Base-by-base conservation (phyloP, 352 stramenopile species). In the Hyaloperonospora brassicae region DNA sequence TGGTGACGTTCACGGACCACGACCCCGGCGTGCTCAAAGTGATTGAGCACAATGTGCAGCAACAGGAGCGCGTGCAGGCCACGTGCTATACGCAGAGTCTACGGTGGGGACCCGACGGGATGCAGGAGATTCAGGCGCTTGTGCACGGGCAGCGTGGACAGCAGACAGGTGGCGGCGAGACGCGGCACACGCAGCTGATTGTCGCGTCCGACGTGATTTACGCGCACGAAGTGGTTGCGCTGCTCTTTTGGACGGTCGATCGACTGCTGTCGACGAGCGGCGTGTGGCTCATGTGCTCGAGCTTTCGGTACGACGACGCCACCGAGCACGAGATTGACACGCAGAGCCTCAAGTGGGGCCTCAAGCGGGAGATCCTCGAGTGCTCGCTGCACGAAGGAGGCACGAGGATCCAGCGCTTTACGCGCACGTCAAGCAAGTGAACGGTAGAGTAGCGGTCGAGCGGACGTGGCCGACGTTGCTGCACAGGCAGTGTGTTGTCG, bases 171-270 rank as follows among this genome's bases (percentile, higher is more conserved):
- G 30, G 38, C 3, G 53, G 47, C 25, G 47, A 42, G 11, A 61
- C 56, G 1, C 38, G 44, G 5, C 34, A 42, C 5, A 76, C 77
- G 5, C 66, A 79, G 6, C 54, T 90, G 45, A 76, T 90, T 40
- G 73, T 90, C 7, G 79, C 75, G n/a, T 83, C 79, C 5, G 79
- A 90, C 49, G 79, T 88, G 22, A 88, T 90, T 50, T 90, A 90
- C 48, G 72, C 78, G 35, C 69, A 68, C 2, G 77, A 86, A 52
- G 71, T 88, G 35, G 79, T 90, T 27, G 47, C 62, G 25, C 55
- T 81, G 57, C 73, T 90, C 21, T 90, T 90, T 56, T 90, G 79
- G 79, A 90, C 73, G 0, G 76, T 90, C 9, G 68, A 90, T 51
- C 68, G 66, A 7, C 53, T 90, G 22, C 62, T 90, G 1, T 65